These are phyloP conservation scores for Daldinia eschscholtzii DNA, from an alignment of 2,329 filamentous ascomycete genomes.

Conservation along the genomic window DNA sequence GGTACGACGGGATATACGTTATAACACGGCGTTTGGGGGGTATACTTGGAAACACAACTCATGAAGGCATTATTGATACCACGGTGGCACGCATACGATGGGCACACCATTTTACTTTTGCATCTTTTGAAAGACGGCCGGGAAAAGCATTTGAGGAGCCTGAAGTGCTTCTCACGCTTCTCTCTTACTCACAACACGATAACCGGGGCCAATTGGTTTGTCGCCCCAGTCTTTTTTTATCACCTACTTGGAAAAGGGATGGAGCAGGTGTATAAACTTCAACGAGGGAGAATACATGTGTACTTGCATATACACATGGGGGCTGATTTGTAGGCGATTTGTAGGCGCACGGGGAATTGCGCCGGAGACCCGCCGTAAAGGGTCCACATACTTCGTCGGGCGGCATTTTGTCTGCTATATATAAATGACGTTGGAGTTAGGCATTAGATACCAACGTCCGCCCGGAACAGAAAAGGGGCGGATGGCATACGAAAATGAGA, in stretches of 20 bases:
- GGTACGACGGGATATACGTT: conserved; percentile 24
- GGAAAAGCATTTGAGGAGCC: conserved; percentile 40
- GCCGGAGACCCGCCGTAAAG: conserved; percentile 21
- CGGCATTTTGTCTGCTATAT: conserved; percentile 43
- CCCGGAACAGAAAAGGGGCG: conserved; percentile 42
- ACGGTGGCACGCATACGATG: conserved; percentile 51
- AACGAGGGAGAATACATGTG: conserved; percentile 24
- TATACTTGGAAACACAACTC: conserved; percentile 35
- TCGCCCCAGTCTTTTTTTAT: conserved; percentile 11
- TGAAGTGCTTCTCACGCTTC: conserved; percentile 30
- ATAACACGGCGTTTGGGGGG: conserved; percentile 44
- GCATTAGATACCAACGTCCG: conserved; percentile 51
- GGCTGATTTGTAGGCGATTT: too few relatives aligned
- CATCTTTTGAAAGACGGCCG: conserved; percentile 44
- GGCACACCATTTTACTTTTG: conserved; percentile 47
- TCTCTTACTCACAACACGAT: conserved; percentile 17
- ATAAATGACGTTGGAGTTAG: conserved; percentile 40
- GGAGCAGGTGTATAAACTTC: conserved; percentile 31
- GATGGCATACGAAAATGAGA: conserved; percentile 50
- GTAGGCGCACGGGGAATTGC: conserved; percentile 31
- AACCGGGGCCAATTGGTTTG: conserved; percentile 15
- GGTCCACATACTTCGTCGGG: conserved; percentile 25
- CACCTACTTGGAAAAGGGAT: conserved; percentile 29
- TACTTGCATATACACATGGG: conserved; percentile 26
- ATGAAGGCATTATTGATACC: conserved; percentile 46